Percentiles rank a stretch among this genome's conserved stretches.
These are phyloP conservation scores for Talaromyces proteolyticus DNA, from an alignment of 495 filamentous ascomycete genomes.

Conservation along the genomic window DNA sequence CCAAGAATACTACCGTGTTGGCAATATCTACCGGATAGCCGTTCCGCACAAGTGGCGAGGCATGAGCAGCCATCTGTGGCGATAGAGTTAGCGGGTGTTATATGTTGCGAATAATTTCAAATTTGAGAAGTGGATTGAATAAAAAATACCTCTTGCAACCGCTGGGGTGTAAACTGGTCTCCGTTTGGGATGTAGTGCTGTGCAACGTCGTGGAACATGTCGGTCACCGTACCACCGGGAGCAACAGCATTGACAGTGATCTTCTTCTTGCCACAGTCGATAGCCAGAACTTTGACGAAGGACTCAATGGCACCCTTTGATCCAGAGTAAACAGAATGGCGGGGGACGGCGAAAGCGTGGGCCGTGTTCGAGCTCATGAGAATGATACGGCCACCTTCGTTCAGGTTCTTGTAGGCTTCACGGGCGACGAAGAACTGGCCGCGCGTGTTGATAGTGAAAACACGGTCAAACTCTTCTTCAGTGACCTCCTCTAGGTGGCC, in stretches of 20 bases:
- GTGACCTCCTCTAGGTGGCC: constrained; percentile 38
- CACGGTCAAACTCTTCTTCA: constrained; percentile 47
- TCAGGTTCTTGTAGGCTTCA: constrained; percentile 60
- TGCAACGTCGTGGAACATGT: constrained; percentile 9
- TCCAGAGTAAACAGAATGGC: constrained; percentile 20
- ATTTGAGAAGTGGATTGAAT: no score
- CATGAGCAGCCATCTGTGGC: constrained; percentile 24
- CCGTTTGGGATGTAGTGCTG: not conserved
- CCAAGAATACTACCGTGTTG: constrained; percentile 55
- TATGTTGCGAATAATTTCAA: no score
- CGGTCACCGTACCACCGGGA: constrained; percentile 29
- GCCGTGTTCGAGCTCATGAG: constrained; percentile 35
- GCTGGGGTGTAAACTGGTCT: no score
- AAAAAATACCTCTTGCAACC: no score
- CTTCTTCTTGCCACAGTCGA: constrained; percentile 21
- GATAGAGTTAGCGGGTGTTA: no score
- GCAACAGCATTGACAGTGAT: constrained; percentile 28
- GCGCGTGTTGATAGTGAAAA: constrained; percentile 50
- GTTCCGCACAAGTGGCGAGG: constrained; percentile 53
- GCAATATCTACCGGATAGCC: constrained; percentile 58
- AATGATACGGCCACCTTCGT: constrained; percentile 30
- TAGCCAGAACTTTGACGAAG: constrained; percentile 20
- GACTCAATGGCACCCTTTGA: constrained; percentile 23
- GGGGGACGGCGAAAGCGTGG: constrained; percentile 14
- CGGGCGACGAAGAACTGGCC: constrained; percentile 61